These are phyloP conservation scores for Tricholoma furcatifolium DNA, from an alignment of 768 basidiomycete species.

Conservation along the genomic window DNA sequence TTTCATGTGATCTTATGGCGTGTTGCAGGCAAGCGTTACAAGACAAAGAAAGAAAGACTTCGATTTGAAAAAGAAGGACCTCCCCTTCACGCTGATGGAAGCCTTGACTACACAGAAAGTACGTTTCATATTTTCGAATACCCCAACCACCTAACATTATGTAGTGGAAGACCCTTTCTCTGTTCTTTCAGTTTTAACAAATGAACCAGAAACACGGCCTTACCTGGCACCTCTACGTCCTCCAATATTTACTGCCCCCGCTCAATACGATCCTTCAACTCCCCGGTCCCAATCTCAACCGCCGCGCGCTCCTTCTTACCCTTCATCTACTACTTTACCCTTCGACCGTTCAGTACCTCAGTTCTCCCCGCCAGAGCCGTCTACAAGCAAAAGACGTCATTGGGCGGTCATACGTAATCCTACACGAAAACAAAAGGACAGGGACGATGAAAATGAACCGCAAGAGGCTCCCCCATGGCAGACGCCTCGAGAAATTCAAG, in stretches of 20 bases:
- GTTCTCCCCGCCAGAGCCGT: slow-evolving; percentile 19
- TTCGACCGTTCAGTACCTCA: slow-evolving; percentile 16
- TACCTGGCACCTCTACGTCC: slow-evolving; percentile 58
- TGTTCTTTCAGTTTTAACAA: slow-evolving; percentile 59
- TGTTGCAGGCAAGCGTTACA: slow-evolving; percentile 65
- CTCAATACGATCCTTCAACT: slow-evolving; percentile 22
- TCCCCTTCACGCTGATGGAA: slow-evolving; percentile 71
- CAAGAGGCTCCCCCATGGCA: slow-evolving; percentile 42
- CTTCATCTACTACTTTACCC: slow-evolving; percentile 15
- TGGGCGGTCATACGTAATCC: slow-evolving; percentile 61
- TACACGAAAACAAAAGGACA: slow-evolving; percentile 51
- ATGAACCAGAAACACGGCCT: slow-evolving; percentile 56
- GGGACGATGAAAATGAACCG: slow-evolving; percentile 45
- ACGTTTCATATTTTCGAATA: slow-evolving; percentile 20
- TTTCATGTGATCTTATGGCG: neutral
- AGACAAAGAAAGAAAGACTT: slow-evolving; percentile 78
- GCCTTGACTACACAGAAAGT: slow-evolving; percentile 74
- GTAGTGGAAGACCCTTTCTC: slow-evolving; percentile 81
- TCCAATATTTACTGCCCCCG: slow-evolving; percentile 21
- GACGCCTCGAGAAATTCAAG: slow-evolving; percentile 48
- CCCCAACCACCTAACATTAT: slow-evolving; percentile 2
- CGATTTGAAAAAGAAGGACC: slow-evolving; percentile 78
- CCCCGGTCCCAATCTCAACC: slow-evolving; percentile 24
- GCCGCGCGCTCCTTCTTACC: slow-evolving; percentile 20
- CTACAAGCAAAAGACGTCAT: slow-evolving; percentile 46